A percentile compares a stretch with the other conserved stretches of the same genome.
Evolutionary conservation across 1,284 basidiomycete genomes (phyloP).

Genomic region (Puccinia triticina): DNA sequence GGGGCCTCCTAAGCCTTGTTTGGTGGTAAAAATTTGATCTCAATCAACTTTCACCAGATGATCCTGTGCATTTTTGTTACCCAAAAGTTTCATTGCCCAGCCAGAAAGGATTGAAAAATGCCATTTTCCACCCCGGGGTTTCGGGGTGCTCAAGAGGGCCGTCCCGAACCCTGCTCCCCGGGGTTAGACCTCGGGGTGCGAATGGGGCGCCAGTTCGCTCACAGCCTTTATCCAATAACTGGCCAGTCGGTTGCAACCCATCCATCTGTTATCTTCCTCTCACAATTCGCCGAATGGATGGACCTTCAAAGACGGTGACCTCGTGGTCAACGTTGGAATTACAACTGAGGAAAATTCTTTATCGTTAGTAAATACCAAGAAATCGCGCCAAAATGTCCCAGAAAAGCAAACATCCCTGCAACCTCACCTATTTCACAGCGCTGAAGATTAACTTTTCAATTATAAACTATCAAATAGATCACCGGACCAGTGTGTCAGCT

Average conservation of each 20-base stretch:
- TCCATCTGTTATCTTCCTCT: neutral
- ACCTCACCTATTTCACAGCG: neutral
- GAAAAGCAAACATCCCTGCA: neutral
- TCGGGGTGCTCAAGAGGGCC: no score
- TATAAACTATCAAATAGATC: conserved; percentile 29
- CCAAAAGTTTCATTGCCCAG: no score
- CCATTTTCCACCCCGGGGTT: no score
- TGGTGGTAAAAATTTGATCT: no score
- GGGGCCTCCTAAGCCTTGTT: no score
- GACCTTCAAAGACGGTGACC: conserved; percentile 12
- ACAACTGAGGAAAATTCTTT: conserved; percentile 11
- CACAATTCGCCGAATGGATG: conserved; percentile 22
- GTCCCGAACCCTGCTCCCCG: no score
- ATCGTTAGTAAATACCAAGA: conserved; percentile 12
- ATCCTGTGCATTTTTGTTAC: no score
- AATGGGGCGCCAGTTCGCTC: no score
- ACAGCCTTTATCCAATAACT: neutral
- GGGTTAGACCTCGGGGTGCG: no score
- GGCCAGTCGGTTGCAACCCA: neutral
- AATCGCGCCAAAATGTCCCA: neutral
- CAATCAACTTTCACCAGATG: no score
- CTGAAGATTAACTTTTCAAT: conserved; percentile 23
- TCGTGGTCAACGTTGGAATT: conserved; percentile 5
- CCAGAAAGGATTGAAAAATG: no score
- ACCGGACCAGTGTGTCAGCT: conserved; percentile 45